These are phyloP conservation scores for Periglandula ipomoeae DNA, from an alignment of 2,329 filamentous ascomycete genomes.

Conservation along the genomic window DNA sequence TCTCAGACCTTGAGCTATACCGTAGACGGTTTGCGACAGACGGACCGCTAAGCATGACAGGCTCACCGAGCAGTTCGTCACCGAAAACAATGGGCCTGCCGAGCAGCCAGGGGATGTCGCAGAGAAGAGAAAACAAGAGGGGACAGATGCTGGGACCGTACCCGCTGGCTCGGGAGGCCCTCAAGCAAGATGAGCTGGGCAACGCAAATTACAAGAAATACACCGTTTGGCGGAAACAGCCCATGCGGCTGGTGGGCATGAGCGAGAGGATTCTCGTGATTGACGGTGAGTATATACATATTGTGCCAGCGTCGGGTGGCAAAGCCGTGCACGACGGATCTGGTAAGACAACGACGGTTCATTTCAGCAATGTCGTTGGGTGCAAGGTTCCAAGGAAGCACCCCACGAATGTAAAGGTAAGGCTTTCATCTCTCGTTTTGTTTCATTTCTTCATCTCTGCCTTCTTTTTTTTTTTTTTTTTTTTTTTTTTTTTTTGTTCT, in stretches of 20 bases:
- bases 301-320: slow-evolving; percentile 61
- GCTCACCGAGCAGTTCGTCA: slow-evolving; percentile 60
- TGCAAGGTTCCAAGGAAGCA: slow-evolving; percentile 75
- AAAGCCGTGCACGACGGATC: slow-evolving; percentile 55
- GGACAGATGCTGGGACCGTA: slow-evolving; percentile 48
- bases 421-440: slow-evolving; percentile 8
- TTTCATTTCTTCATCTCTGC: slow-evolving; percentile 4
- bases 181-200: slow-evolving; percentile 50
- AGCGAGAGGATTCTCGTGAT: slow-evolving; percentile 71
- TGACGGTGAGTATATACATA: slow-evolving; percentile 79
- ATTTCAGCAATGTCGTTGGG: slow-evolving; percentile 73
- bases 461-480: neutral
- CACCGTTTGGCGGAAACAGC: slow-evolving; percentile 72
- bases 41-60: slow-evolving; percentile 57
- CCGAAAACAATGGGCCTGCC: slow-evolving; percentile 53
- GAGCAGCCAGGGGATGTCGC: slow-evolving; percentile 27
- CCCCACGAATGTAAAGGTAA: slow-evolving; percentile 69
- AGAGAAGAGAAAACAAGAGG: slow-evolving; percentile 43
- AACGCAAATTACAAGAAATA: slow-evolving; percentile 63
- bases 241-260: slow-evolving; percentile 68
- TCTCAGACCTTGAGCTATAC: slow-evolving; percentile 66
- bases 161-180: slow-evolving; percentile 55
- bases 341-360: slow-evolving; percentile 70
- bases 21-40: slow-evolving; percentile 68
- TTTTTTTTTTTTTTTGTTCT: neutral